Evolutionary conservation across 108 stramenopile species (phyloP), one percentile per base, ranked within the genome.

Genomic region (Nitzschia putrida): DNA sequence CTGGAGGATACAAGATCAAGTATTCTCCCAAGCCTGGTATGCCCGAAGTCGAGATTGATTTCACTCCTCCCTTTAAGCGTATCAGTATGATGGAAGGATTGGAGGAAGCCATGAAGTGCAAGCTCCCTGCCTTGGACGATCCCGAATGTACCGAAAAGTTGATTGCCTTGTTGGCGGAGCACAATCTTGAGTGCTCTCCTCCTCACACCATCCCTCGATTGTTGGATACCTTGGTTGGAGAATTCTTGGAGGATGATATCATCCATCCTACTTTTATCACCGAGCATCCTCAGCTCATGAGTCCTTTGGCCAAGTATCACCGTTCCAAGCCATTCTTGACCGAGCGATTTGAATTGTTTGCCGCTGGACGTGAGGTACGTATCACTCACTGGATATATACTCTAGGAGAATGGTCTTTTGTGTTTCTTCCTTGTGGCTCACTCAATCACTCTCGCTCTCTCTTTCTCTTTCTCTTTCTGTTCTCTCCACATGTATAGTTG

Each of bases 341-440:
- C 14, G 99, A 99, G 75, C 88, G 99, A 60, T 99, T 99, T 70
- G 99, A 99, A 84, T 81, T 99, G 26, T 99, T 99, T 80, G 95
- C 97, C 24, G 94, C 94, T 44, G 88, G 97, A 73, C 88, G 98
- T 80, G 96, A 98, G 87, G 92, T 94, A 73, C 60, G 92, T 77
- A 10, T 43, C 44, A 44, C 44, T 11, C 44, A 9, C 11, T n/a
- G 10, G 24, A 44, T 39, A n/a, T 24, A 9, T 65, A 22, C 44
- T 11, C 13, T 9, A 44, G 11, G 13, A 9, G 13, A 44, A 44
- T 44, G 13, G 44, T 13, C 13, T 44, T 44, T 11, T 44, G 9
- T 44, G 44, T 11, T 13, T 44, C n/a, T 47, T 34, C n/a, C n/a
- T n/a, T n/a, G n/a, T n/a, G n/a, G n/a, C 77, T 73, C 73, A 69